Evolutionary conservation across 2,329 filamentous ascomycete species (phyloP), one percentile per base, ranked within the genome.

Genomic region (Fusarium sp.): DNA sequence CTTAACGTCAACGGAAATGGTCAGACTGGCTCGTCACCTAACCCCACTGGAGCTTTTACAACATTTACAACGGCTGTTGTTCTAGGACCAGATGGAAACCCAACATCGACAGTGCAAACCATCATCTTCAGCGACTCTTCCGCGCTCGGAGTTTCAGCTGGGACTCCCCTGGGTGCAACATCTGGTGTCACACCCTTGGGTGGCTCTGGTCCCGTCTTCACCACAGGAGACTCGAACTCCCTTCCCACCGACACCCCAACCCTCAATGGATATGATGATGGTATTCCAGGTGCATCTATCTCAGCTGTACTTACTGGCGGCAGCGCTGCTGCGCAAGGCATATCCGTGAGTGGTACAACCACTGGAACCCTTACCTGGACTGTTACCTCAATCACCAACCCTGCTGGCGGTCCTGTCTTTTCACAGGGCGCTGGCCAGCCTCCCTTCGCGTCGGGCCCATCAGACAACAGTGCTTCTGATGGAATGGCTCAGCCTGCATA

Each of bases 41-140:
- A 57, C 8, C 60, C 61, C 29, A 52, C 60, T 4, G 65, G 55
- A 37, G 45, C 67, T 6, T 63, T 75, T 57, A 77, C 77, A n/a
- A 73, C 73, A 3, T 67, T 75, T 59, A 76, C 78, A 45, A 81
- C 79, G 4, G 71, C 76, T 20, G 60, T 78, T 6, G 60, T 79
- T 32, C 57, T 80, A 16, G 79, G 79, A 13, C 67, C 76, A 7
- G 74, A 80, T 66, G 79, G 79, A 16, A 59, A 74, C 16, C 65
- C 70, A 4, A 80, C 79, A 16, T 70, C 79, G 25, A 72, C 77
- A 29, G 74, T 79, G 12, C 74, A 79, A 46, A 80, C 78, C 14
- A 68, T 81, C 30, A 67, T 81, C 24, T 63, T 79, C 27, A 70
- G 72, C 13, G 74, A 72, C 48, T 68, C 69, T 27, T 52, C 75